Evolutionary conservation across 1,284 basidiomycete species (phyloP), one percentile per base, ranked within the genome.

Genomic region (Fomitopsis betulina): DNA sequence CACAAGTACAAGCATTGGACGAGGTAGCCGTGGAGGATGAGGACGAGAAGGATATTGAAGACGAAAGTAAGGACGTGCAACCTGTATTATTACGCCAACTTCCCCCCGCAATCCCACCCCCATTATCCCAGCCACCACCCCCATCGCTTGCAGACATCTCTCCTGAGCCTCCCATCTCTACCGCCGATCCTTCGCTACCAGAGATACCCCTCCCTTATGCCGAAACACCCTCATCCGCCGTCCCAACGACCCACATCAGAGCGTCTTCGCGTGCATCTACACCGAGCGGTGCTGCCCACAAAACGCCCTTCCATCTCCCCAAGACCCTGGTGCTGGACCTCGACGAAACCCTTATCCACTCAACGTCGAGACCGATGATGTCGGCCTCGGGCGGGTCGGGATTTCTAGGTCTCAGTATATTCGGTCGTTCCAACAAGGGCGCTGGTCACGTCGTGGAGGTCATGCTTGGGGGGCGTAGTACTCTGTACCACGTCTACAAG

Each of bases 401-500:
- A 23, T 73, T 92, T 32, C 78, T 93, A 59, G 86, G 87, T 17
- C 73, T 87, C 52, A 79, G 82, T 55, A 79, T 74, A 55, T 80
- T 78, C 68, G 82, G 75, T 50, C 77, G 78, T 57, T 76, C 84
- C 59, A 86, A 86, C 66, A 85, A 85, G 68, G 85, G 87, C 57
- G 84, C 89, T 54, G 90, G 89, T 8, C 92, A 95, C 75, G 93
- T 91, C 62, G 94, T 99, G n/a, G 96, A 99, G 70, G 97, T 99
- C 27, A 86, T 95, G 15, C 75, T 98, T 37, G 91, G 91, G 40
- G 96, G 93, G 21, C 81, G 89, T 58, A 93, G 89, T 65, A 96
- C 95, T 2, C 79, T 94, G 40, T 99, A 99, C 72, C 96, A 98
- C 74, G 96, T 99, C 51, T 98, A 99, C 79, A 99, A 99, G 75